Base-by-base conservation (phyloP, 2,329 filamentous ascomycete genomes). In the Trichoderma polysporum region DNA sequence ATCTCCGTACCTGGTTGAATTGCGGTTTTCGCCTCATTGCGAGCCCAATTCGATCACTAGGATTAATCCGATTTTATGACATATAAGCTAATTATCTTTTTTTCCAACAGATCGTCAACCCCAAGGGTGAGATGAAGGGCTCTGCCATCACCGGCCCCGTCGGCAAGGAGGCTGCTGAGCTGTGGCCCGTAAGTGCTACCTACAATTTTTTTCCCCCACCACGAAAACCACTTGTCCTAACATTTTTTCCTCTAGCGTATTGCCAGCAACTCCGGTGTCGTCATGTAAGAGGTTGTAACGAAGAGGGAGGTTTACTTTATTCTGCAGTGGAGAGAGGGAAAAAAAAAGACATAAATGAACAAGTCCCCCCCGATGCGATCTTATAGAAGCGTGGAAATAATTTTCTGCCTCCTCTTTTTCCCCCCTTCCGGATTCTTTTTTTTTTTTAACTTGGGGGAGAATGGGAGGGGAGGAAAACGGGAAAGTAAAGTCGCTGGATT, bases 51-150 rank as follows among this genome's bases (percentile, higher is more conserved):
- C 29, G 27, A 64, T 47, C 9, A 35, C 9, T 47, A 12, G 17
- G 17, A n/a, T 12, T n/a, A 8, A 10, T 19, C 29, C 13, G 15
- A 19, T 31, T 29, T 41, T 29, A 33, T 57, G 37, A 54, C 7
- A 67, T 17, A 29, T 35, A 65, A 27, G 74, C 82, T 85, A 74
- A 85, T 76, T 25, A 0, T 19, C 47, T 31, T 29, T 5, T 49
- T 52, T 50, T 78, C 9, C 8, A 37, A 35, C 79, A 95, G 92
- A 99, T 99, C 80, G 95, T 99, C 88, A 99, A 99, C 89, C 93
- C 94, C 84, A 99, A 99, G 92, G 95, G 95, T 86, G 95, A 99
- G 88, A 99, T 99, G 95, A 99, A 99, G 91, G 95, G 95, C 81
- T 97, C 93, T 74, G 95, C 95, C 83, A 99, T 99, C 83, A 99